A percentile compares a stretch with the other conserved stretches of the same genome.
Conservation (phyloP, 306 rosid species). For the Cucumis sativus region DNA sequence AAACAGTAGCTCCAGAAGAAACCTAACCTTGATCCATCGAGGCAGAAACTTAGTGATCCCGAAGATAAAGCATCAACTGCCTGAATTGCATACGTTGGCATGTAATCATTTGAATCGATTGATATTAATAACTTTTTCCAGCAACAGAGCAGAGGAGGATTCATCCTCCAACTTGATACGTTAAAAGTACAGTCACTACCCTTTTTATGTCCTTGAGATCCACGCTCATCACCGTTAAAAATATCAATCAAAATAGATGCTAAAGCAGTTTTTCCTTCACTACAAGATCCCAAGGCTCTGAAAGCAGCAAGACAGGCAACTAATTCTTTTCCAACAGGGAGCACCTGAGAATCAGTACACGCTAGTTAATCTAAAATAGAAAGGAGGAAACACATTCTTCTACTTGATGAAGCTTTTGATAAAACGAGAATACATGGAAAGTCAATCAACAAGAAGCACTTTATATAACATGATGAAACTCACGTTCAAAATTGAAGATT, state of each 20-base stretch:
- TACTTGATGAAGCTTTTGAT: background rate
- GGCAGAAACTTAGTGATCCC: slow-evolving; percentile 64
- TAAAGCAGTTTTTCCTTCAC: slow-evolving; percentile 59
- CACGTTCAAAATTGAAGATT: background rate
- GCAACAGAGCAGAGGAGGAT: slow-evolving; percentile 72
- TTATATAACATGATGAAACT: background rate
- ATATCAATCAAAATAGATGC: slow-evolving; percentile 26
- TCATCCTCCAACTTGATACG: slow-evolving; percentile 50
- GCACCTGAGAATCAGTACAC: slow-evolving; percentile 43
- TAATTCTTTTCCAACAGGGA: slow-evolving; percentile 84
- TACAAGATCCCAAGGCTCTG: slow-evolving; percentile 53
- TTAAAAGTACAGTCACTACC: slow-evolving; percentile 25
- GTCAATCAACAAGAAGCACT: slow-evolving; percentile 1
- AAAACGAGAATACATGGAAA: background rate
- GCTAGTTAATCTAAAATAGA: slow-evolving; percentile 10
- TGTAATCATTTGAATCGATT: slow-evolving; percentile 37
- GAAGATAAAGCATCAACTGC: slow-evolving; percentile 47
- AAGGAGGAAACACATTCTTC: slow-evolving; percentile 5
- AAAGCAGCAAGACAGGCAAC: slow-evolving; percentile 70
- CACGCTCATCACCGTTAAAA: slow-evolving; percentile 26
- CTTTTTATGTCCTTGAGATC: slow-evolving; percentile 29
- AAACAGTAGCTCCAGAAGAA: slow-evolving; percentile 11
- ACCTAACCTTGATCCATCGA: slow-evolving; percentile 56
- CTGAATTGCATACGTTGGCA: slow-evolving; percentile 42
- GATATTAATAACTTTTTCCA: slow-evolving; percentile 57